These are phyloP conservation scores for Diaporthe eres DNA, from an alignment of 2,329 filamentous ascomycete genomes.

Conservation along the genomic window DNA sequence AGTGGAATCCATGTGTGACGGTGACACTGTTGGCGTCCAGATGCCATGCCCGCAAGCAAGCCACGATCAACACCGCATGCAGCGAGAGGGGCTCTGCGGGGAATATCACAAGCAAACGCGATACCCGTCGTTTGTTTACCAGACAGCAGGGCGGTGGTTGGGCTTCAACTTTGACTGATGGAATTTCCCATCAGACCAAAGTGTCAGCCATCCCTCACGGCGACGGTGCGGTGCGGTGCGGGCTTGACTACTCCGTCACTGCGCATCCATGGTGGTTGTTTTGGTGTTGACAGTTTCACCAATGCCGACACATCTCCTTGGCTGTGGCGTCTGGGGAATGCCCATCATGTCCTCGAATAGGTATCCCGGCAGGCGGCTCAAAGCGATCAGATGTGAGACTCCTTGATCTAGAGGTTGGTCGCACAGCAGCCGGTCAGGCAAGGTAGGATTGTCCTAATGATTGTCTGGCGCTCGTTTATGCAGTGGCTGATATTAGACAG, in stretches of 20 bases:
- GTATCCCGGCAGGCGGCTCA: conserved; percentile 18
- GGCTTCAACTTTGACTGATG: neutral
- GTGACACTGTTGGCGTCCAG: conserved; percentile 11
- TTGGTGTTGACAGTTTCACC: conserved; percentile 20
- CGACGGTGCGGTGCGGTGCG: neutral
- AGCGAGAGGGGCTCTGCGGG: conserved; percentile 13
- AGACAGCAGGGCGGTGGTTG: neutral
- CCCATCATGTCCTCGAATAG: conserved; percentile 15
- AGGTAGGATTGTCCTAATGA: neutral
- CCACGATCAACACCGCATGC: conserved; percentile 18
- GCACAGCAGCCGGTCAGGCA: conserved; percentile 35
- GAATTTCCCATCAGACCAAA: neutral
- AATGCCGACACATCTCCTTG: conserved; percentile 5
- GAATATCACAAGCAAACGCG: conserved; percentile 14
- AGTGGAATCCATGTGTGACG: neutral
- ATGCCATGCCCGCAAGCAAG: conserved; percentile 8
- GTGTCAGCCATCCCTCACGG: neutral
- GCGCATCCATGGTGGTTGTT: neutral
- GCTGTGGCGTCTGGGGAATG: conserved; percentile 9
- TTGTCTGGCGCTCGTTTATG: conserved; percentile 27
- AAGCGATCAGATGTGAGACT: conserved; percentile 25
- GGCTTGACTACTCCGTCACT: conserved; percentile 23
- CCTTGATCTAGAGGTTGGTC: conserved; percentile 21
- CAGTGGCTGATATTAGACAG: conserved; percentile 23
- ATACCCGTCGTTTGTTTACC: neutral